Evolutionary conservation across 352 stramenopile genomes (phyloP).

Genomic region (Pythium folliculosum): DNA sequence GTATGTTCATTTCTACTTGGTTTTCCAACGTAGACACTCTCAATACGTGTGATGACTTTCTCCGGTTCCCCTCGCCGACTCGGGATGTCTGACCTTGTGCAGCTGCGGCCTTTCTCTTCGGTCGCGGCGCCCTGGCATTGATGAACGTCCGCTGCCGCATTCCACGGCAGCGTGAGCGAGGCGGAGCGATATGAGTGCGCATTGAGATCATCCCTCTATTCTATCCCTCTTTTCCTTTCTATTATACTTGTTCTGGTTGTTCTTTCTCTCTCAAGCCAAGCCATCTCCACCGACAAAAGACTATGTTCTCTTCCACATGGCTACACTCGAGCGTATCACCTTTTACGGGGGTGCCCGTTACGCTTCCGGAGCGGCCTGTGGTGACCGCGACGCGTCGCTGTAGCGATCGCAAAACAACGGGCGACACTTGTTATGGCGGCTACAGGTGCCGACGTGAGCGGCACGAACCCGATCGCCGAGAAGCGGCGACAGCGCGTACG

Average conservation of each 20-base stretch:
- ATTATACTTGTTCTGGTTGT: no score
- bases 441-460: neutral
- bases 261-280: no score
- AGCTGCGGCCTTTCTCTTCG: neutral
- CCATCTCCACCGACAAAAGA: no score
- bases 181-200: neutral
- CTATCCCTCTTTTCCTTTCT: no score
- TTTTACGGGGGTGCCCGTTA: neutral
- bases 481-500: slow-evolving; percentile 32
- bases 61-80: slow-evolving; percentile 6
- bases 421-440: neutral
- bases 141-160: slow-evolving; percentile 1
- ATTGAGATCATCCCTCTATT: no score
- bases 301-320: no score
- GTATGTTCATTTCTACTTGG: slow-evolving; percentile 13
- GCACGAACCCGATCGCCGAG: slow-evolving; percentile 31
- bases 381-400: neutral
- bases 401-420: neutral
- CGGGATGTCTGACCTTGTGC: neutral
- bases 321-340: no score
- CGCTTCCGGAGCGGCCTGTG: no score
- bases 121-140: neutral
- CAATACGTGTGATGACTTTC: slow-evolving; percentile 4
- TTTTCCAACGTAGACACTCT: slow-evolving; percentile 14
- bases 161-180: slow-evolving; percentile 6